Evolutionary conservation across 163 green algal genomes (phyloP).

Genomic region (Scenedesmus sp.): DNA sequence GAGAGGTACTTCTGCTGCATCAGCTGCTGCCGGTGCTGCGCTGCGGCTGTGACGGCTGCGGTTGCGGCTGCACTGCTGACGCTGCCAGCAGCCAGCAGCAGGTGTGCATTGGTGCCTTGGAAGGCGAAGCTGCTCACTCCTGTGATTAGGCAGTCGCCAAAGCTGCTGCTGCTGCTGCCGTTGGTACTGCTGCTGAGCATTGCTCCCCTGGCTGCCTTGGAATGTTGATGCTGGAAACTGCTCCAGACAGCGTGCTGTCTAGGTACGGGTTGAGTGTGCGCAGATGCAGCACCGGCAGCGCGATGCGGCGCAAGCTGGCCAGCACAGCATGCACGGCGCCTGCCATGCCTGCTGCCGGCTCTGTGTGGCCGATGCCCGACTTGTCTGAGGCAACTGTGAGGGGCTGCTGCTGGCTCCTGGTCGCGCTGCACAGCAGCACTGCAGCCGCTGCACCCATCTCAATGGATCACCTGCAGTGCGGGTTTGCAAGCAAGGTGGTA

Average conservation of each 20-base stretch:
- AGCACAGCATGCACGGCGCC: constrained; percentile 63
- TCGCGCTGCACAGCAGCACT: constrained; percentile 34
- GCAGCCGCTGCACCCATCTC: constrained; percentile 81
- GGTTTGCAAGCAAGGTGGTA: background rate
- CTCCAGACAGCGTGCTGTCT: constrained; percentile 56
- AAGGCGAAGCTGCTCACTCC: constrained; percentile 90
- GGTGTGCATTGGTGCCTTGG: constrained; percentile 67
- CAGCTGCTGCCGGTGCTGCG: background rate
- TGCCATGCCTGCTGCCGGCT: constrained; percentile 80
- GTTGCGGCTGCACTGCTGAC: background rate
- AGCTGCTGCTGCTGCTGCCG: background rate
- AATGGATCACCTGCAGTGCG: constrained; percentile 76
- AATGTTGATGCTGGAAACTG: constrained; percentile 12
- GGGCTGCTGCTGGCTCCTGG: background rate
- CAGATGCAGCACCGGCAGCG: constrained; percentile 78
- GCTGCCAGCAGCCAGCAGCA: constrained; percentile 29
- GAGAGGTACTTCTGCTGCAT: constrained; percentile 50
- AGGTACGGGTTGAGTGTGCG: constrained; percentile 82
- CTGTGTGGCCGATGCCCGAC: constrained; percentile 81
- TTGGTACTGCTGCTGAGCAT: background rate
- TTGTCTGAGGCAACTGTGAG: constrained; percentile 75
- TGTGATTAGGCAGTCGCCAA: background rate
- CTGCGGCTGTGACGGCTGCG: background rate
- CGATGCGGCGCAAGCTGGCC: background rate
- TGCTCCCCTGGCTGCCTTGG: constrained; percentile 37